Evolutionary conservation across 2,329 filamentous ascomycete species (phyloP), one percentile per base, ranked within the genome.

Genomic region (Hortaea werneckii): DNA sequence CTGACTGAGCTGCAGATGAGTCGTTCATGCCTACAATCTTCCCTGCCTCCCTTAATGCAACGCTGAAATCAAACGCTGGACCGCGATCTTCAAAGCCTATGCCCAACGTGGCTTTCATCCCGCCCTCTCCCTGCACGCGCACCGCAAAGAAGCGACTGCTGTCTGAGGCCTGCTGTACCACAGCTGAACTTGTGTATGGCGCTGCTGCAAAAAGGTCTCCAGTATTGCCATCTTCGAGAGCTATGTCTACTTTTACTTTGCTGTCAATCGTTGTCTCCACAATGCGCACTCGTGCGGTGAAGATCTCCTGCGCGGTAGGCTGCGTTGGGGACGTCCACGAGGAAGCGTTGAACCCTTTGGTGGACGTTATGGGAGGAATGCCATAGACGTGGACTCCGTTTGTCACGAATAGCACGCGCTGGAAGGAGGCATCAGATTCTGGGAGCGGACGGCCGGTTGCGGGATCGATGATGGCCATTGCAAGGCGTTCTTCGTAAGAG

Each of bases 21-120:
- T 70, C 68, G 10, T 79, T 77, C 60, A 83, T 72, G 0, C 79
- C 82, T 5, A 89, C 65, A 1, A 80, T 77, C 65, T 84, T 83
- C 57, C 83, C 73, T 13, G 82, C 83, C 64, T 92, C 87, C 65
- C 89, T 84, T 62, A 94, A 68, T 11, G 83, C 78, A 43, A 94
- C 83, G 50, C 79, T 78, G 58, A 94, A 88, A 62, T 95, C 87
- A 56, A 94, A 90, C 1, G 88, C 86, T 57, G 90, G 85, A 58
- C 79, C 81, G 42, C 88, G 73, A 65, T 94, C 87, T 70, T 94
- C 87, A 61, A 94, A 94, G 7, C 87, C 88, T 54, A 94, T 79
- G 7, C 88, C 87, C 48, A 95, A 68, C 40, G 85, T 77, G 8
- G 88, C 87, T 64, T 87, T 89, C 55, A 82, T 75, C 1, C 85